These are phyloP conservation scores for Penicillium sp. DNA, from an alignment of 2,329 filamentous ascomycete genomes.

Conservation along the genomic window DNA sequence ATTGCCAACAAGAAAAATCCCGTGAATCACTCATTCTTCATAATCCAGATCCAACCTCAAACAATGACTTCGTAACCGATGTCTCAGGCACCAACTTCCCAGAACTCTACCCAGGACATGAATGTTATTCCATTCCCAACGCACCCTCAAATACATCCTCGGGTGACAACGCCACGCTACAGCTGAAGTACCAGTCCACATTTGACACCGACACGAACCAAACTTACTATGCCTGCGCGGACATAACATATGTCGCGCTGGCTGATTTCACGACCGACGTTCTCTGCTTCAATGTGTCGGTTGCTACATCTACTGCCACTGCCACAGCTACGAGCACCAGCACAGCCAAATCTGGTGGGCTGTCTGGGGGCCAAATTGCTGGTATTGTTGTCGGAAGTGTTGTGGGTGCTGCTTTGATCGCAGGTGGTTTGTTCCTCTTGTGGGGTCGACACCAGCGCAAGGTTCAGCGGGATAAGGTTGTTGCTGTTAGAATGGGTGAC, in stretches of 20 bases:
- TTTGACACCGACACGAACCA: constrained; percentile 43
- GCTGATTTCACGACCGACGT: constrained; percentile 41
- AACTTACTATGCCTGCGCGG: constrained; percentile 50
- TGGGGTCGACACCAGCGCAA: constrained; percentile 9
- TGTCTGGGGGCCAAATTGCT: constrained; percentile 45
- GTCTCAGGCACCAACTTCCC: constrained; percentile 29
- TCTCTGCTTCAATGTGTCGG: constrained; percentile 51
- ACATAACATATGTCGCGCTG: constrained; percentile 46
- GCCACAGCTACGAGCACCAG: constrained; percentile 13
- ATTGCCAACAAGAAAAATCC: neutral
- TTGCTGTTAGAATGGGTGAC: constrained; percentile 11
- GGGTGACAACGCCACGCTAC: constrained; percentile 48
- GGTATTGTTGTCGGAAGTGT: constrained; percentile 40
- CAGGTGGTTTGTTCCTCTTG: constrained; percentile 16
- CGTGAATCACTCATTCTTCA: neutral
- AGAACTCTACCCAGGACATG: constrained; percentile 45
- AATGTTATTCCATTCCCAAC: constrained; percentile 46
- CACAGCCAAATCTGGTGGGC: constrained; percentile 19
- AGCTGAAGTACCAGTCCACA: constrained; percentile 46
- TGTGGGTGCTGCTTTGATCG: constrained; percentile 17
- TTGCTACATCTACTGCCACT: constrained; percentile 19
- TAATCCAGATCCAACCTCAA: constrained; percentile 38
- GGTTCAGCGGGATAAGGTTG: constrained; percentile 9
- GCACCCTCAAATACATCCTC: constrained; percentile 32
- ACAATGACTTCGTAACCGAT: constrained; percentile 41